Conservation (phyloP, 352 stramenopile species). For the Blastocystis sp. region DNA sequence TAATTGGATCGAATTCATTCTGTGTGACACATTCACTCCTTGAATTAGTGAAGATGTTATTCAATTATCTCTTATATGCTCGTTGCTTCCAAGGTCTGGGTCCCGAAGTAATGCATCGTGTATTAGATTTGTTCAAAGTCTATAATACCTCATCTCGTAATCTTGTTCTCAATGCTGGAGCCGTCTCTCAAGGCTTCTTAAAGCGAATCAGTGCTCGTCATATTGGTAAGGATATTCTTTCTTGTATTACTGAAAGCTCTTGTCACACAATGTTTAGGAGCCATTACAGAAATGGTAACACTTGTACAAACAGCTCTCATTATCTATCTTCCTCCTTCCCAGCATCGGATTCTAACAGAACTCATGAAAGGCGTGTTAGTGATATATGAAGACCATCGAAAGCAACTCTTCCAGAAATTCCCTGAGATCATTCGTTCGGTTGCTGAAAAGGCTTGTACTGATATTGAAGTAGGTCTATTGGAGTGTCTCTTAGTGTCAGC, state of each 20-base stretch:
- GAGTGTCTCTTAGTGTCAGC: not conserved
- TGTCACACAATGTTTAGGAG: constrained; percentile 18
- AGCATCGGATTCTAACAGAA: constrained; percentile 5
- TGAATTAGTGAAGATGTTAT: constrained; percentile 35
- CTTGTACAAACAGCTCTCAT: constrained; percentile 10
- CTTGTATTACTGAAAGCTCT: constrained; percentile 10
- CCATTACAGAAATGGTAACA: not conserved
- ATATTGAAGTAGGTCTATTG: not conserved
- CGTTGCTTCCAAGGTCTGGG: constrained; percentile 37
- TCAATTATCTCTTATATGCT: constrained; percentile 34
- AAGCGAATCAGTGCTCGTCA: constrained; percentile 48
- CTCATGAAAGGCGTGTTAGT: not conserved
- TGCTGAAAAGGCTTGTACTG: constrained; percentile 3
- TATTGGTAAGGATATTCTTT: not conserved
- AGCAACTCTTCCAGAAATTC: constrained; percentile 17
- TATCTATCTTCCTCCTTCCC: not conserved
- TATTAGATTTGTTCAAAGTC: not conserved
- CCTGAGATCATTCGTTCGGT: constrained; percentile 20
- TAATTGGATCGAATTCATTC: constrained; percentile 6
- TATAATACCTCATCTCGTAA: constrained; percentile 6
- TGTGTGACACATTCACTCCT: constrained; percentile 33
- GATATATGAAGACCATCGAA: not conserved
- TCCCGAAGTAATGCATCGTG: constrained; percentile 26
- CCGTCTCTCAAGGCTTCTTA: constrained; percentile 23
- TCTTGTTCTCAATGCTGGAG: constrained; percentile 19